Base-by-base conservation (phyloP, 1,139 yeast species). In the Entelexis sorbosivorans region DNA sequence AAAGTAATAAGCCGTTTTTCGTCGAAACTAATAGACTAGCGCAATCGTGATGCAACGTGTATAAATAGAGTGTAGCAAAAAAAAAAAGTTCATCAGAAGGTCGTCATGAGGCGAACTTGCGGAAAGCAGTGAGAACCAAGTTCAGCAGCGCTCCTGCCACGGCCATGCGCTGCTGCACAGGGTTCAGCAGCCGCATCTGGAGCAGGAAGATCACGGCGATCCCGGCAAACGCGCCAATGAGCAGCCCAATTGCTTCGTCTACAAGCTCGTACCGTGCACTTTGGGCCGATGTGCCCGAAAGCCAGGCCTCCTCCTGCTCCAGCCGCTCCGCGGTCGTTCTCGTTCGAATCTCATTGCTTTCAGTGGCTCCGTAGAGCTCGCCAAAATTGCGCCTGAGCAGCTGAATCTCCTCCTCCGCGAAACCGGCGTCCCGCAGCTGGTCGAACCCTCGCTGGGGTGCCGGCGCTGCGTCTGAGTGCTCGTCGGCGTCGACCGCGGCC, bases 281-380 rank as follows among this genome's bases (percentile, higher is more conserved):
- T 4, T 28, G 45, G 5, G 45, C 45, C 17, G 38, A 20, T 14
- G 45, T 31, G n/a, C 45, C 45, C 19, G 45, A 29, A 3, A 42
- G 36, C 45, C 45, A 42, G 9, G 45, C 45, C 36, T 42, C 45
- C 29, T 42, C 45, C 16, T 42, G 36, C 20, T 42, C 45, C 28
- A 42, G 14, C n/a, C 45, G 35, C 45, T 42, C 45, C 8, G 45
- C 45, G 7, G 45, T 42, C 16, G 45, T 42, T 1, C 29, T 36
- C n/a, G 36, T 19, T 6, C 36, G 16, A 14, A 4, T 22, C 19
- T 42, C 45, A 22, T 5, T 14, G 29, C 29, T 11, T 38, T 20
- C 35, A 2, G 45, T 32, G 9, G 45, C 45, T 2, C 45, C 45
- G 24, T 42, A 42, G 2, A 42, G 36, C 36, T 42, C 45, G 16